Base-by-base conservation (phyloP, 192 early-diverging fungal species). In the Coemansia sp. region DNA sequence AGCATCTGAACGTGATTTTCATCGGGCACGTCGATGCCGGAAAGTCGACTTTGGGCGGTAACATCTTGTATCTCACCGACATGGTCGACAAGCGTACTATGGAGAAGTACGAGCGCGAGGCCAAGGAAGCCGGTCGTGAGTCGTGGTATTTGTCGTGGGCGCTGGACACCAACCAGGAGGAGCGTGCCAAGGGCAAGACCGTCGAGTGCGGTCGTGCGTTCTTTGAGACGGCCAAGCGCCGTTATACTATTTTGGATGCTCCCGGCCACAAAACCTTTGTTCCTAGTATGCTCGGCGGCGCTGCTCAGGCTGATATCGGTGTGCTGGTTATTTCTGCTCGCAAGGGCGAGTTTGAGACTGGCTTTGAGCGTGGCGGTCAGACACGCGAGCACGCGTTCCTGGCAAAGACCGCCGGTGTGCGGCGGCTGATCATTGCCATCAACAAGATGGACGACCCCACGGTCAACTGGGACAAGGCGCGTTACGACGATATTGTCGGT, bases 361-460 rank as follows among this genome's bases (percentile, higher is more conserved):
- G 97, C n/a, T 99, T 98, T 66, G 97, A 99, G 69, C 89, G 92
- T 68, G 97, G 95, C 57, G 97, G 97, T 36, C 97, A 99, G 83
- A 99, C 96, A 5, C 92, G 94, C 69, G 97, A 99, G 84, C 97
- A 99, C 77, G 94, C 96, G 25, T 84, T 96, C 80, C 74, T 99
- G 73, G 95, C 91, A 63, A 98, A 97, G 87, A 97, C 95, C 20
- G 88, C 91, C n/a, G 96, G 97, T 55, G 92, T 99, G 64, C 94
- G 93, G 83, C 88, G 90, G 49, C 70, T 99, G 59, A 85, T 99
- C 56, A 85, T 97, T 58, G 97, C 90, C 34, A 89, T 99, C 79
- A 99, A 99, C 88, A 99, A 99, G 88, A 99, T 99, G 97, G 97
- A 99, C 71, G 97, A 99, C 68, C 86, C 91, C 16, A 99, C 97